Evolutionary conservation across 768 basidiomycete species (phyloP).

Genomic region (Nidularia pulvinata): DNA sequence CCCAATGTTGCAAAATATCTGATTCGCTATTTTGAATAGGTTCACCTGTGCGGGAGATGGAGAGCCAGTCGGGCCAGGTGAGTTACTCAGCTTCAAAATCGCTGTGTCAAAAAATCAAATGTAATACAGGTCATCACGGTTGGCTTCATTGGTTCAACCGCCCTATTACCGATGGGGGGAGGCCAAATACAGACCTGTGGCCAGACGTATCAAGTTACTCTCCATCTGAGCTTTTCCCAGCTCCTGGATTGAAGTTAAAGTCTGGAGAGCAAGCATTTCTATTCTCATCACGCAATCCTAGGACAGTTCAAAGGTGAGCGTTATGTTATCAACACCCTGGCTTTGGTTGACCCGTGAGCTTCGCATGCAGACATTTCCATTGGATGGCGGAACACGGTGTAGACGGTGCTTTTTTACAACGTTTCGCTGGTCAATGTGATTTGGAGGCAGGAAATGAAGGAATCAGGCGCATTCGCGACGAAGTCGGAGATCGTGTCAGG

Average conservation of each 20-base stretch:
- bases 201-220: slow-evolving; percentile 75
- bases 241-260: slow-evolving; percentile 60
- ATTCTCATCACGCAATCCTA: slow-evolving; percentile 78
- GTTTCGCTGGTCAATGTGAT: slow-evolving; percentile 73
- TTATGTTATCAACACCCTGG: background rate
- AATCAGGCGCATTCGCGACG: slow-evolving; percentile 65
- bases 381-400: slow-evolving; percentile 87
- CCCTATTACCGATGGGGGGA: slow-evolving; percentile 70
- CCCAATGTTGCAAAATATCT: background rate
- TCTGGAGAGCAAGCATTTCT: slow-evolving; percentile 63
- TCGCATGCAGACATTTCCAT: slow-evolving; percentile 54
- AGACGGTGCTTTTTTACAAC: slow-evolving; percentile 82
- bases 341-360: background rate
- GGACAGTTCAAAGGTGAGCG: slow-evolving; percentile 63
- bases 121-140: slow-evolving; percentile 63
- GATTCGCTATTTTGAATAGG: slow-evolving; percentile 32
- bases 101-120: background rate
- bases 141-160: slow-evolving; percentile 85
- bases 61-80: slow-evolving; percentile 62
- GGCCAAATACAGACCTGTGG: slow-evolving; percentile 77
- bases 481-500: slow-evolving; percentile 68
- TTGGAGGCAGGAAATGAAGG: slow-evolving; percentile 52
- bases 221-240: slow-evolving; percentile 67
- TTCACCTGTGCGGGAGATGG: slow-evolving; percentile 75
- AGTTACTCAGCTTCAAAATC: slow-evolving; percentile 3